Base-by-base conservation (phyloP, 192 early-diverging fungal species). In the Cladochytrium replicatum region DNA sequence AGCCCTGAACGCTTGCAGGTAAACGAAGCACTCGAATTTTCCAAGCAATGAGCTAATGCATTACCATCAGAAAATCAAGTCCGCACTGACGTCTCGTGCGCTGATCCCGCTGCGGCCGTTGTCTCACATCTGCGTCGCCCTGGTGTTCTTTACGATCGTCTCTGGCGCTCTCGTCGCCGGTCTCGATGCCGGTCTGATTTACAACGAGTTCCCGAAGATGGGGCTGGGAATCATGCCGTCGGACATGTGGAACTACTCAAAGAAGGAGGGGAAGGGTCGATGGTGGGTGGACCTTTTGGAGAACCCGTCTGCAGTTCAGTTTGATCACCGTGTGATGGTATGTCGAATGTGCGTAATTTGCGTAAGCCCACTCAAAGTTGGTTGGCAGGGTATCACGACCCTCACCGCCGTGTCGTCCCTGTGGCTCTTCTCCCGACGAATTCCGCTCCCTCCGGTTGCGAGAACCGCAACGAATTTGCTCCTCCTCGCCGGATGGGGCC, bases 161-260 rank as follows among this genome's bases (percentile, higher is more conserved):
- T 89, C 89, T 2, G 65, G 92, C 43, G 94, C 86, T 21, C 83
- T 94, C 62, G 94, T 98, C 6, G 94, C 94, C 32, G 94, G 94
- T 13, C 69, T 98, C 22, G 94, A 98, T 59, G 94, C 94, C 28
- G 94, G 95, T 6, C 67, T 98, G 23, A 77, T 96, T 41, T 98
- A 96, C 73, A 92, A 98, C 69, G 90, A 93, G 71, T 98, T 89
- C 60, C 95, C 95, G 1, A 70, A 73, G 41, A 98, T 98, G 95
- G 95, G 91, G 41, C 69, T 71, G 25, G 75, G 82, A 6, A 50
- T 91, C n/a, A 63, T 90, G 13, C 94, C 91, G 28, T 69, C 63
- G 1, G 67, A 72, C 55, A 71, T 71, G 65, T 70, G 68, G 70
- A 68, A 67, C 21, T 44, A 55, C 29, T 67, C 72, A 22, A 70